A percentile compares a stretch with the other conserved stretches of the same genome.
These are phyloP conservation scores for Nelumbo lutea DNA, from an alignment of 164 flowering plant genomes.

Conservation along the genomic window DNA sequence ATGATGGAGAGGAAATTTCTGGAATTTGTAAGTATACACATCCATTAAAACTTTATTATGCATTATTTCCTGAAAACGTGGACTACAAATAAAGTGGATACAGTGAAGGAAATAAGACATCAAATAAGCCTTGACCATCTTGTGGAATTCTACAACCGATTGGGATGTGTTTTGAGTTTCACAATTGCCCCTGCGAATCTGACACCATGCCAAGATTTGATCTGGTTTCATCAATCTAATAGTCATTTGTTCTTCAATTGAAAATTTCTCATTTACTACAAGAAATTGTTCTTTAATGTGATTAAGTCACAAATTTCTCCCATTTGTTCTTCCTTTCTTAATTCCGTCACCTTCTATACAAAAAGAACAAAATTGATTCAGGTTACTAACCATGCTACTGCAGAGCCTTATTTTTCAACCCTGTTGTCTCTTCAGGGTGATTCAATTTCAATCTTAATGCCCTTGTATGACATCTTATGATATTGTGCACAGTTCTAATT, in stretches of 20 bases:
- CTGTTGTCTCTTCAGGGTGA: neutral
- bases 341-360: too few relatives aligned
- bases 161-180: neutral
- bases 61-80: neutral
- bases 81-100: neutral
- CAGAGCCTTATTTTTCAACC: too few relatives aligned
- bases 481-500: neutral
- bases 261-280: too few relatives aligned
- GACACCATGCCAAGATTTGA: too few relatives aligned
- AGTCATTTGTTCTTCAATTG: too few relatives aligned
- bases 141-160: neutral
- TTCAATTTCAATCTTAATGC: neutral
- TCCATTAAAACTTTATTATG: neutral
- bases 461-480: neutral
- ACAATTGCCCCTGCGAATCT: too few relatives aligned
- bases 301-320: too few relatives aligned
- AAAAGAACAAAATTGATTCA: too few relatives aligned
- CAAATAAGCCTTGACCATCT: neutral
- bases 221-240: too few relatives aligned
- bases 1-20: conserved; percentile 58
- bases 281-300: too few relatives aligned
- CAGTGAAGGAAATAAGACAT: neutral
- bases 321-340: too few relatives aligned
- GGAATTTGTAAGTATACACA: conserved; percentile 44
- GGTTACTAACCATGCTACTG: too few relatives aligned